Conservation (phyloP, 805 yeast genomes). For the Yarrowia sp. region DNA sequence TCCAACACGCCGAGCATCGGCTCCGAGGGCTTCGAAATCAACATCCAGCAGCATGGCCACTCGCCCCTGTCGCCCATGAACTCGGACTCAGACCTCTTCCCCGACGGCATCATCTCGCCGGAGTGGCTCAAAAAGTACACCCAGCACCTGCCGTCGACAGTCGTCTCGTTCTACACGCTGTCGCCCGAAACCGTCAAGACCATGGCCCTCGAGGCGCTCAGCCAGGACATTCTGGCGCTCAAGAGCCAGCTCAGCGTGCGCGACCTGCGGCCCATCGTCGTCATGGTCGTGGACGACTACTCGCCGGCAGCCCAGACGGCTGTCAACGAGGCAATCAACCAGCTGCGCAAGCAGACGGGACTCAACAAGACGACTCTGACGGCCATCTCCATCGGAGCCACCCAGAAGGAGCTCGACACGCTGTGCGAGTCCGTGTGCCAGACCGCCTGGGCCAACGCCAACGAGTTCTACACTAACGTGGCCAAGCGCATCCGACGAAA, state of each 20-base stretch:
- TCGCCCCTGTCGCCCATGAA: slow-evolving; percentile 9
- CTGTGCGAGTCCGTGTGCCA: slow-evolving; percentile 44
- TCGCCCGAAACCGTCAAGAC: slow-evolving; percentile 35
- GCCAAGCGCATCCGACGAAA: slow-evolving; percentile 46
- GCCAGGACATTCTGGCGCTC: slow-evolving; percentile 28
- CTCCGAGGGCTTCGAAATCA: slow-evolving; percentile 12
- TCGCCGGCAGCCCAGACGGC: background rate
- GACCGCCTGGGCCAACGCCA: slow-evolving; percentile 43
- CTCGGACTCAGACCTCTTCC: slow-evolving; percentile 6
- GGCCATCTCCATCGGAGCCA: slow-evolving; percentile 45
- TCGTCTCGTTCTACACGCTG: slow-evolving; percentile 43
- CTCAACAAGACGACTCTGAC: slow-evolving; percentile 48
- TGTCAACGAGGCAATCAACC: slow-evolving; percentile 41
- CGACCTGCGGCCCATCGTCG: slow-evolving; percentile 31
- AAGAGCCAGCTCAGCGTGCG: slow-evolving; percentile 29
- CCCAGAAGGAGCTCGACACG: slow-evolving; percentile 43
- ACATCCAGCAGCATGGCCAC: slow-evolving; percentile 14
- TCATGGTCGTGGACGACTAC: slow-evolving; percentile 30
- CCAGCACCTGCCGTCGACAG: slow-evolving; percentile 48
- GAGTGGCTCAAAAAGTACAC: slow-evolving; percentile 57
- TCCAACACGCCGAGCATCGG: background rate
- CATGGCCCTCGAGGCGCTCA: slow-evolving; percentile 31
- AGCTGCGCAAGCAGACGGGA: slow-evolving; percentile 45
- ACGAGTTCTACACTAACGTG: slow-evolving; percentile 46
- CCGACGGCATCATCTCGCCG: slow-evolving; percentile 9